These are phyloP conservation scores for Flaveria brownii DNA, from an alignment of 129 eudicot species.

Conservation along the genomic window DNA sequence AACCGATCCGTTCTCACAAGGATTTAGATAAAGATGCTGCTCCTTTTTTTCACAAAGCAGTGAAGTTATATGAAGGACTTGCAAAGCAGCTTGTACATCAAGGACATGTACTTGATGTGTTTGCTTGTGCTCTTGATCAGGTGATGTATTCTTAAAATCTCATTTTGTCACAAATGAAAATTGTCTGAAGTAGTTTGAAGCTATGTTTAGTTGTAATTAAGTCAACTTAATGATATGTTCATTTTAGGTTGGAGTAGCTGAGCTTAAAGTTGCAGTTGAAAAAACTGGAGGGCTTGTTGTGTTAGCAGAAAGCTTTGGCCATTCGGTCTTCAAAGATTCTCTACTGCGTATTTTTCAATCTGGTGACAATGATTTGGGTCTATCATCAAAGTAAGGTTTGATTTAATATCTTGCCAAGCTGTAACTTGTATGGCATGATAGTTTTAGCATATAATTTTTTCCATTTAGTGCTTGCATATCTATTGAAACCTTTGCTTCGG, in stretches of 20 bases:
- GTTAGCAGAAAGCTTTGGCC: constrained; percentile 98
- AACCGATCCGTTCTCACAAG: constrained; percentile 95
- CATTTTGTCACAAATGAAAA: not conserved
- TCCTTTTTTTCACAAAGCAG: constrained; percentile 83
- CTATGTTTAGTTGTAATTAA: constrained; percentile 1
- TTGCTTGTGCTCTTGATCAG: constrained; percentile 99
- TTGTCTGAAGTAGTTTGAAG: not conserved
- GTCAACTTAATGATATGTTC: constrained; percentile 15
- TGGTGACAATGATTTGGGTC: constrained; percentile 77
- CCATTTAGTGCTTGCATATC: not conserved
- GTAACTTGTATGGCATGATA: constrained; percentile 10
- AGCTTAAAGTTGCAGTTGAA: constrained; percentile 92
- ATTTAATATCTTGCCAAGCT: constrained; percentile 18
- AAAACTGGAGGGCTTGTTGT: constrained; percentile 95
- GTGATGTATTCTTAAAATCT: constrained; percentile 40
- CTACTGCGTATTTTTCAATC: constrained; percentile 73
- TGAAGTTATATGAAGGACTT: constrained; percentile 87
- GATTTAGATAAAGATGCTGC: constrained; percentile 96
- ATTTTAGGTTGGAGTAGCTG: constrained; percentile 94
- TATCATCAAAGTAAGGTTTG: constrained; percentile 87
- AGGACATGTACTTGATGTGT: constrained; percentile 95
- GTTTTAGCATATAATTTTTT: not conserved
- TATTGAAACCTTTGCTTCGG: not conserved
- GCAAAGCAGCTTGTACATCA: constrained; percentile 93
- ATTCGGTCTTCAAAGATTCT: constrained; percentile 91